These are phyloP conservation scores for Fraxinus baroniana DNA, from an alignment of 305 asterid genomes.

Conservation along the genomic window DNA sequence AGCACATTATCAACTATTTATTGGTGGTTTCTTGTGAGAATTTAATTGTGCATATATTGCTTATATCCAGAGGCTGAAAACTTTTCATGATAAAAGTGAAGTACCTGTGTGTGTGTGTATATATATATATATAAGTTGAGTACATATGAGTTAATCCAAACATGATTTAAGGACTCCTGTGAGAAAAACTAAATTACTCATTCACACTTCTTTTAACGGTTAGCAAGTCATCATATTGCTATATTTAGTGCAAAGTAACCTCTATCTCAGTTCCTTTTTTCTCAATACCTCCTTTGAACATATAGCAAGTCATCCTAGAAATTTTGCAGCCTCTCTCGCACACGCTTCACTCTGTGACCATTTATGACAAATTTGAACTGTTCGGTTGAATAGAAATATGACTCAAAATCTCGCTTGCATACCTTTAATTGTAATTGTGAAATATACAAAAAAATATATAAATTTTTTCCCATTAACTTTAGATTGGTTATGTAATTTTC, in stretches of 20 bases:
- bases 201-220: slow-evolving; percentile 17
- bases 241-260: background rate
- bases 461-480: background rate
- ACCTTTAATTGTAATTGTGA: too few species aligned
- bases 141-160: background rate
- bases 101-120: too few species aligned
- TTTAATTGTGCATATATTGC: too few species aligned
- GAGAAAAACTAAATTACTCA: background rate
- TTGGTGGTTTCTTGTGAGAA: too few species aligned
- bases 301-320: background rate
- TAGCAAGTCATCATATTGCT: background rate
- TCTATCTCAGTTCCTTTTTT: background rate
- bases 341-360: background rate
- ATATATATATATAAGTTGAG: background rate
- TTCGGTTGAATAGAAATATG: background rate
- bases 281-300: background rate
- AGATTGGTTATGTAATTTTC: background rate
- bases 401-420: background rate
- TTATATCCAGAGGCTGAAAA: too few species aligned
- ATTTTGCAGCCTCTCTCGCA: background rate
- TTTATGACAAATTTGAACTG: background rate
- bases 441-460: too few species aligned
- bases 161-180: background rate
- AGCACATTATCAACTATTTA: too few species aligned
- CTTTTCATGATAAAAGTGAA: too few species aligned